Evolutionary conservation across 1,139 yeast species (phyloP), one percentile per base, ranked within the genome.

Genomic region (Pichia sp.): DNA sequence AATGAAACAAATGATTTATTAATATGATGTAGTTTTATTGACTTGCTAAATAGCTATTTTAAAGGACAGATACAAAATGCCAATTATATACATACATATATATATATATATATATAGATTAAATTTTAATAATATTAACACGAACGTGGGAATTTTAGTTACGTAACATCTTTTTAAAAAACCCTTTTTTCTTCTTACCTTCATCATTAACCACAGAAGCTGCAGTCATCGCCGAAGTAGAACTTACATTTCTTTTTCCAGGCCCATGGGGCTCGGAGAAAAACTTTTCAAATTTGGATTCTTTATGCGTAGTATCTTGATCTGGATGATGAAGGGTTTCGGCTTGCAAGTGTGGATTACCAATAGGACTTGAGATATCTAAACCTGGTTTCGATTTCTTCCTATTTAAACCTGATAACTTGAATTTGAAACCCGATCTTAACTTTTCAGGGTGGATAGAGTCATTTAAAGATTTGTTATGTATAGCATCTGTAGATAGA

Each of bases 141-240:
- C 26, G 11, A 22, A 11, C 8, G 25, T 22, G 11, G 23, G 11
- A 11, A 20, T 22, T 23, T 31, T 37, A 45, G 4, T 85, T 84
- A 60, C 42, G 12, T 25, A 82, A 82, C 39, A 82, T 59, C 57
- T 77, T 80, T 57, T 78, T 77, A 46, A 82, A 66, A 52, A 79
- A 71, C 23, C 73, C 69, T 53, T 67, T 68, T 65, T 77, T 77
- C 54, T 75, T 76, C 45, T 57, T 60, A 10, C 66, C 66, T 20
- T 56, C 60, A 6, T 35, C 51, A 6, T 27, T 26, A 4, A 28
- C 38, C 11, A 37, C 35, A 12, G 40, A 30, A 2, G n/a, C 30
- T 4, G 35, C 25, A 8, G 44, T 33, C 5, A 33, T 27, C 6
- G 39, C 29, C 3, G 49, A 57, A 29, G 52, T 43, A 34, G 52